Evolutionary conservation across 2,329 filamentous ascomycete species (phyloP), one percentile per base, ranked within the genome.

Genomic region (Byssothecium circinans): DNA sequence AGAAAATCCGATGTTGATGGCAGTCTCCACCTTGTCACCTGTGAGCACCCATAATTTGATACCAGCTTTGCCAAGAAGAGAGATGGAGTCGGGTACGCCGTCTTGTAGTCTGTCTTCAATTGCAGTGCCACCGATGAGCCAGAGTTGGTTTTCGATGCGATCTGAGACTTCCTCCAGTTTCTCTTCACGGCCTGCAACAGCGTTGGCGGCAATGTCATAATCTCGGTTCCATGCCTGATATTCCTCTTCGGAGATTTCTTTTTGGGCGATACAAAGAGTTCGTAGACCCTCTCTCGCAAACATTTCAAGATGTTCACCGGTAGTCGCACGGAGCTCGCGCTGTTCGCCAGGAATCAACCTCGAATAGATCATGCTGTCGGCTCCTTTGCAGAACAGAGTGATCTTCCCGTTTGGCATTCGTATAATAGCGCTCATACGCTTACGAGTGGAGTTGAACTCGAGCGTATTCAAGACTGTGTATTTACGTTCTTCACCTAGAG

Each of bases 1-100:
- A 10, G 95, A 99, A 74, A 97, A 99, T 2, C 94, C 94, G 67
- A 99, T 99, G 75, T 99, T 99, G 83, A 99, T 99, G 48, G 95
- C 94, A 19, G 94, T 99, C 74, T 99, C 94, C 25, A 97, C 92
- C 74, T 97, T 99, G 79, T 99, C 94, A 54, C 95, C 94, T 14
- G 94, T 99, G 56, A 99, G 77, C 44, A 99, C 94, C 94, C 94
- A 99, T 7, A 99, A 82, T 74, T 99, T 99, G 73, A 99, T 96
- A 69, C 95, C 95, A 44, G 94, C 94, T 64, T 91, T 84, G 23
- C 87, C 92, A 43, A 99, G 84, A 36, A 99, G 76, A 41, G 87
- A 88, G 61, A 99, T 99, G 0, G 94, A 92, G 67, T 97, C 94
- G 6, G 94, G 94, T 3, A 99, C 94, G 49, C 92, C 94, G 60